Evolutionary conservation across 1,284 basidiomycete species (phyloP).

Genomic region (Trametes versicolor): DNA sequence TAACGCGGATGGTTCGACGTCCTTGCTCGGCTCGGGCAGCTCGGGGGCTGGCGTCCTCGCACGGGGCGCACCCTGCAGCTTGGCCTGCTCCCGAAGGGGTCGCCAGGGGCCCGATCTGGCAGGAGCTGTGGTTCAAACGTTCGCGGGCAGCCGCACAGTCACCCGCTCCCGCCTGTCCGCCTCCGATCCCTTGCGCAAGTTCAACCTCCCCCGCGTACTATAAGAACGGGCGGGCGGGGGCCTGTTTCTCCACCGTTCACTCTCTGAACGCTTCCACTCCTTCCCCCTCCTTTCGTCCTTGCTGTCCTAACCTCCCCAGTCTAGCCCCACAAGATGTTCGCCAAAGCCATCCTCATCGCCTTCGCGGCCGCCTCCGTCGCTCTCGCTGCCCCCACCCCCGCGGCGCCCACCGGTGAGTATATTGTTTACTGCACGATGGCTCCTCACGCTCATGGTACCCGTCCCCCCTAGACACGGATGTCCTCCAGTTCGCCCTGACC

Average conservation of each 20-base stretch:
- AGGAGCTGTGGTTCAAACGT: constrained; percentile 2
- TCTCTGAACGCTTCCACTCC: background rate
- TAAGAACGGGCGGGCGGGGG: background rate
- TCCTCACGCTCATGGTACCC: no score
- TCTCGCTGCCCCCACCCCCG: constrained; percentile 7
- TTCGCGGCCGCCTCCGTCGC: background rate
- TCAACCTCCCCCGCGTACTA: background rate
- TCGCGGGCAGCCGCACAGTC: background rate
- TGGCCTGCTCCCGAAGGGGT: background rate
- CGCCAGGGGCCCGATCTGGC: constrained; percentile 18
- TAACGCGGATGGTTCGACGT: background rate
- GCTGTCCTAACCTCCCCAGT: background rate
- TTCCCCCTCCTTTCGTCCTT: background rate
- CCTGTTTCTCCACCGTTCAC: background rate
- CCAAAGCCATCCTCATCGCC: constrained; percentile 6
- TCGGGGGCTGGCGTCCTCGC: background rate
- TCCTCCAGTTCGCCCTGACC: constrained; percentile 69
- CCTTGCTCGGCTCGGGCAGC: background rate
- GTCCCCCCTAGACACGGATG: constrained; percentile 44
- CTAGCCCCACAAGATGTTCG: constrained; percentile 4
- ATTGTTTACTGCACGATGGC: background rate
- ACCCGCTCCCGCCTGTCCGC: background rate
- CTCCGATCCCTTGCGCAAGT: background rate
- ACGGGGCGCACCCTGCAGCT: background rate
- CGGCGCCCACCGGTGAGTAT: constrained; percentile 4